Base-by-base conservation (phyloP, 352 stramenopile species). In the Pythium utonaiense region DNA sequence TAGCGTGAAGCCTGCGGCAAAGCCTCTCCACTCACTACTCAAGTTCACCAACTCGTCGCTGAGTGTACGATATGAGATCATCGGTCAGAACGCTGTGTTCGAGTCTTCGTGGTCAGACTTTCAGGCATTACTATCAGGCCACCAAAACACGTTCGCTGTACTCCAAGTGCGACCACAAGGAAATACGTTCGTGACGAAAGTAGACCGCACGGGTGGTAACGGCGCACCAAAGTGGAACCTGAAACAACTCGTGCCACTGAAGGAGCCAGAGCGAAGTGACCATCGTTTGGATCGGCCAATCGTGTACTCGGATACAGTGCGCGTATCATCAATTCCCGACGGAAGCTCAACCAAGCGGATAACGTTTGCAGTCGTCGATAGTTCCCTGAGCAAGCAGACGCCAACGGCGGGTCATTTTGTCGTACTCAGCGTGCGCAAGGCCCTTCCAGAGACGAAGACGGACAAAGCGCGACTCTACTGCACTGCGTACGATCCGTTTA, bases 401-500 rank as follows among this genome's bases (percentile, higher is more conserved):
- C 9, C 55, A 16, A 38, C 22, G 6, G 13, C 33, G 4, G 62
- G 73, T 1, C 84, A 91, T 66, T 89, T 92, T 49, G 75, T 94
- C 3, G 74, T 94, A 4, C 47, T 92, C 14, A 94, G 66, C 24
- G 82, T 89, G 14, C 79, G 82, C 1, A 80, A 72, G 64, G 77
- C 82, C 2, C 64, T 80, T 1, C 72, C 77, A 0, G 64, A 69
- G 21, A 36, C 60, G 19, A 21, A 58, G 50, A 62, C 58, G n/a
- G 56, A 74, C 5, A 53, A 45, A 8, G 16, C 67, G 8, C 42
- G 72, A 40, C 52, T 95, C 3, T 95, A 95, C 42, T 95, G 83
- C 60, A 95, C 85, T 4, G 85, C 85, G 5, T 95, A 95, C 60
- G 83, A 95, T 24, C 85, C 85, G 12, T 72, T 86, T 24, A 93